Evolutionary conservation across 768 basidiomycete genomes (phyloP).

Genomic region (Clathrus columnatus): DNA sequence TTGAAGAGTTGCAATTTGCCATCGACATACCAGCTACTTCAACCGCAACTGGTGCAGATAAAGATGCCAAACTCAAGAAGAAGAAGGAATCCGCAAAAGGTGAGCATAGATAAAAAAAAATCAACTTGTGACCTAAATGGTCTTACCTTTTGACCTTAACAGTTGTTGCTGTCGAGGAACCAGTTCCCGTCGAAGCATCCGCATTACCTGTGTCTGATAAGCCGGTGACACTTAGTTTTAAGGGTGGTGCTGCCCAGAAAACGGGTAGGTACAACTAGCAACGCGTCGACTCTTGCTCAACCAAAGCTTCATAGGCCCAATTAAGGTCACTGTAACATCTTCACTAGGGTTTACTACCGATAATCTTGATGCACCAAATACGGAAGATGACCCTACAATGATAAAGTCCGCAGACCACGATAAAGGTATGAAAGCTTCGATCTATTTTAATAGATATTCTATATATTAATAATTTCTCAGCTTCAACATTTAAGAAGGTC

Average conservation of each 20-base stretch:
- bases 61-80: conserved; percentile 36
- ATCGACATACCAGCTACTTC: conserved; percentile 42
- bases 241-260: conserved; percentile 20
- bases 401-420: conserved; percentile 26
- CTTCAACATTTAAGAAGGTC: conserved; percentile 52
- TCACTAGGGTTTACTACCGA: conserved; percentile 68
- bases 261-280: conserved; percentile 29
- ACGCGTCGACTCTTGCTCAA: neutral
- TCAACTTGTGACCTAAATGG: neutral
- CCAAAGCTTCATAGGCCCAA: neutral
- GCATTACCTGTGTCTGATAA: conserved; percentile 67
- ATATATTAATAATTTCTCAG: neutral
- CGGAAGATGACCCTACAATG: conserved; percentile 30
- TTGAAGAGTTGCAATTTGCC: conserved; percentile 69
- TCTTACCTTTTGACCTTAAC: neutral
- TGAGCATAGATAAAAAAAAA: conserved; percentile 16
- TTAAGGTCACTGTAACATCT: neutral
- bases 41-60: conserved; percentile 29
- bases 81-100: conserved; percentile 49
- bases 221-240: conserved; percentile 72
- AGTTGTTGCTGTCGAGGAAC: conserved; percentile 25
- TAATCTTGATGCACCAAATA: conserved; percentile 27
- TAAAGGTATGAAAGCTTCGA: conserved; percentile 39
- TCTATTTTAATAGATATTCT: neutral
- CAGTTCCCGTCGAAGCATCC: conserved; percentile 46